Evolutionary conservation across 495 filamentous ascomycete genomes (phyloP), one percentile per base, ranked within the genome.

Genomic region (Penicillium bialowiezense): DNA sequence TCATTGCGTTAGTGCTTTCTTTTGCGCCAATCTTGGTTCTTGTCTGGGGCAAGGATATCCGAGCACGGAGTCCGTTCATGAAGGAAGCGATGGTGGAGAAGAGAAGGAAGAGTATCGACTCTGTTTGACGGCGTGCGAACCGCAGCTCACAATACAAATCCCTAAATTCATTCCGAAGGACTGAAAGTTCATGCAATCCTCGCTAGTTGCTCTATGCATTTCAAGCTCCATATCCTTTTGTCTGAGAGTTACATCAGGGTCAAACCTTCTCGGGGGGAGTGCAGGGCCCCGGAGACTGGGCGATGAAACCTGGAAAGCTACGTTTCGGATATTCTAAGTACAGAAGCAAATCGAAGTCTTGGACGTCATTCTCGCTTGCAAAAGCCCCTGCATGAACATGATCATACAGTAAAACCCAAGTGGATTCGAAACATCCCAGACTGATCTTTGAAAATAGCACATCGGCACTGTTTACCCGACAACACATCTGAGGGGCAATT

Each of bases 21-120:
- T 10, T 55, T 44, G 51, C 62, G 7, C 70, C 70, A 2, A 41
- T 63, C 19, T 35, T 61, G 19, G 42, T 72, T 21, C 47, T 72
- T 31, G 8, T 55, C 10, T 63, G 59, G 62, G 68, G 67, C 1
- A 54, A 40, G 31, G 48, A 62, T 20, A 59, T 72, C 54, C 54
- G 63, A 15, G 48, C 41, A 12, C 14, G 55, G 5, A 72, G 68
- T 48, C 62, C 64, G 35, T 72, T 70, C 40, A 72, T 72, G 67
- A 60, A 65, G 17, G 62, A 63, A 38, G 59, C 61, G 3, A 65
- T 63, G 55, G 14, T 65, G 23, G 55, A 63, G 17, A 64, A 52
- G 47, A 49, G 55, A 36, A 51, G 55, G 31, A 57, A 62, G 33
- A 64, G 55, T 33, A 40, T 62, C 19, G 55, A 57, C 18, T 56